These are phyloP conservation scores for Kernera saxatilis DNA, from an alignment of 345 rosid genomes.

Conservation along the genomic window DNA sequence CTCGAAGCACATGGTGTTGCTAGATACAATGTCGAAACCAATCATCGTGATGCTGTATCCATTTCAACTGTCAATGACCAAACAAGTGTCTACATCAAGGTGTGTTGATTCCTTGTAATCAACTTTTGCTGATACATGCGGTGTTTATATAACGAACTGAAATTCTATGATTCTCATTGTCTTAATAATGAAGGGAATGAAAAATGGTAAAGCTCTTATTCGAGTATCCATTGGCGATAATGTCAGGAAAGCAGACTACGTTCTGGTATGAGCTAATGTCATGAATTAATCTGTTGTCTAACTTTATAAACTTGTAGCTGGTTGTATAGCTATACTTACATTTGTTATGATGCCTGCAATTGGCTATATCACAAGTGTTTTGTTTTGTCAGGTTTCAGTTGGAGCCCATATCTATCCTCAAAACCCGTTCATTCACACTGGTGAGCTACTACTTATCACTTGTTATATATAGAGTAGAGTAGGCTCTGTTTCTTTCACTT, in stretches of 20 bases:
- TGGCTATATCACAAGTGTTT: background rate
- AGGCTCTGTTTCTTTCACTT: background rate
- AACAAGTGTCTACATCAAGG: constrained; percentile 63
- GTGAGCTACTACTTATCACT: constrained; percentile 38
- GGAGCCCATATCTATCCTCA: constrained; percentile 74
- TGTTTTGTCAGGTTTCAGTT: constrained; percentile 68
- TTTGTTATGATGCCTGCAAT: background rate
- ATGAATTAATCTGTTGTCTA: background rate
- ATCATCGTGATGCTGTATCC: constrained; percentile 61
- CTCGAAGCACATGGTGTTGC: constrained; percentile 62
- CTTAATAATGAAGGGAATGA: constrained; percentile 52
- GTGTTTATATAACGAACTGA: background rate
- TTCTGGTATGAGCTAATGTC: constrained; percentile 47
- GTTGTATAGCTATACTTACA: background rate
- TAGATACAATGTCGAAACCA: constrained; percentile 53
- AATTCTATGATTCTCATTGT: background rate
- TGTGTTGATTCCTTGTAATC: constrained; percentile 22
- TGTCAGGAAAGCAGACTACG: constrained; percentile 61
- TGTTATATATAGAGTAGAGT: too few species aligned
- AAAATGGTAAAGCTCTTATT: constrained; percentile 71
- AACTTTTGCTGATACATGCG: background rate
- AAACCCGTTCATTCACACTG: constrained; percentile 53
- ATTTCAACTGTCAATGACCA: constrained; percentile 34
- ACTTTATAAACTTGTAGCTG: background rate
- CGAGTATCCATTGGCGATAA: constrained; percentile 47